Evolutionary conservation across 164 flowering plant species (phyloP).

Genomic region (Warburgia ugandensis): DNA sequence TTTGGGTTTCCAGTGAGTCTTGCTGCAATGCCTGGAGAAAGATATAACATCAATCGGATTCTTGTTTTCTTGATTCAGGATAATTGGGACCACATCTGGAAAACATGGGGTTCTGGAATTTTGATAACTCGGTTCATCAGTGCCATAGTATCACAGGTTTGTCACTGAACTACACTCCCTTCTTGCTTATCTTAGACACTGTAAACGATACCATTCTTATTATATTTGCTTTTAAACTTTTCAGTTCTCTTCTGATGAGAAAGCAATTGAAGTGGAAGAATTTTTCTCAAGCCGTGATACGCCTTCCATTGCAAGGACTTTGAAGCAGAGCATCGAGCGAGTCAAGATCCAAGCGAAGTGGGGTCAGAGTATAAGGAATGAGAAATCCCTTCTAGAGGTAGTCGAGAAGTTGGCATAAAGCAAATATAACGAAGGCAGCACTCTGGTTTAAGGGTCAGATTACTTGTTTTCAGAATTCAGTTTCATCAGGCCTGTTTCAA

Average conservation of each 20-base stretch:
- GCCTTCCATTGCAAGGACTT: constrained; percentile 61
- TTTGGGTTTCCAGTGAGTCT: no score
- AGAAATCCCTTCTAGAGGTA: constrained; percentile 43
- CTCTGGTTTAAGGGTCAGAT: no score
- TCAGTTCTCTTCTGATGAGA: constrained; percentile 71
- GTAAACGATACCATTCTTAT: background rate
- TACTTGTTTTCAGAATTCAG: no score
- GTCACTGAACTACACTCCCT: constrained; percentile 1
- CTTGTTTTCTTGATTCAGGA: constrained; percentile 32
- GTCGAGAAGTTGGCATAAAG: constrained; percentile 50
- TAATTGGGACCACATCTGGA: constrained; percentile 67
- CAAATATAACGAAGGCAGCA: no score
- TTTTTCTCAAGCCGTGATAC: constrained; percentile 52
- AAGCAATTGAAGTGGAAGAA: constrained; percentile 63
- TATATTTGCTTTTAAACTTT: constrained; percentile 3
- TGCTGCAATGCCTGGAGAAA: no score
- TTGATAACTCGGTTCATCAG: constrained; percentile 67
- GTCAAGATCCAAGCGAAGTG: constrained; percentile 66
- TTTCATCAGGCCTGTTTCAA: no score
- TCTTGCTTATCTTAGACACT: background rate
- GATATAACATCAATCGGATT: no score
- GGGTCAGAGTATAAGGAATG: constrained; percentile 55
- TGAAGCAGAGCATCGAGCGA: constrained; percentile 88
- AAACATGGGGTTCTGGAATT: constrained; percentile 73
- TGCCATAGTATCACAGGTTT: constrained; percentile 66